phyloP scores from a whole-genome alignment of 1,284 basidiomycete species.

The Ustilago bromivora region DNA sequence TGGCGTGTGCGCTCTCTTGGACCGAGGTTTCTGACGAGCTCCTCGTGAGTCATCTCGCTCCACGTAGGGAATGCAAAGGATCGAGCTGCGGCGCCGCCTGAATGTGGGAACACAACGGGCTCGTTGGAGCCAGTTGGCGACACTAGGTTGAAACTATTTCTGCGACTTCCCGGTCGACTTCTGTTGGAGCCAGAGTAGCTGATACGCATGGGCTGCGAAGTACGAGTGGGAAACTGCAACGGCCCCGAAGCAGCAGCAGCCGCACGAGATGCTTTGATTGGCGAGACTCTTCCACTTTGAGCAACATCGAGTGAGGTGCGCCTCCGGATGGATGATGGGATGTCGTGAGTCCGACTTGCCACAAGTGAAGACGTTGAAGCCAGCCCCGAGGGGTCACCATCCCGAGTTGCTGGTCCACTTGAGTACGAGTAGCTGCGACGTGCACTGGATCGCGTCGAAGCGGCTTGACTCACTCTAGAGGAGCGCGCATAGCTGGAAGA shows the following conservation, averaged over 20 bases:
- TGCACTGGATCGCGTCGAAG: conserved; percentile 20
- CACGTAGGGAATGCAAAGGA: conserved; percentile 75
- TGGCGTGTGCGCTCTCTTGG: conserved; percentile 93
- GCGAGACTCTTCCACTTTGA: conserved; percentile 19
- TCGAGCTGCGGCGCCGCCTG: conserved; percentile 16
- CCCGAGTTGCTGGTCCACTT: conserved; percentile 14
- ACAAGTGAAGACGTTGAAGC: conserved; percentile 1
- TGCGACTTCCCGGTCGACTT: conserved; percentile 31
- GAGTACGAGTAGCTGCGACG: conserved; percentile 45
- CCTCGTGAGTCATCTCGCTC: conserved; percentile 94
- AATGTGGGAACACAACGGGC: conserved; percentile 26
- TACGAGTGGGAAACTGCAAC: conserved; percentile 37
- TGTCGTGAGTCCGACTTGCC: conserved; percentile 8
- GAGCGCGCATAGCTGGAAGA: conserved; percentile 4
- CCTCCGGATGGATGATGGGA: conserved; percentile 8
- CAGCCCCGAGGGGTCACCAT: conserved; percentile 4
- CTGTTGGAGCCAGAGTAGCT: conserved; percentile 36
- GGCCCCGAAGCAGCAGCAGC: conserved; percentile 13
- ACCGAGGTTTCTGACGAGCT: conserved; percentile 91
- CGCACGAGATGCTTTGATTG: conserved; percentile 1
- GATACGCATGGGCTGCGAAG: conserved; percentile 40
- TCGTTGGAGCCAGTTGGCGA: conserved; percentile 22
- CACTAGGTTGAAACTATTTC: conserved; percentile 31
- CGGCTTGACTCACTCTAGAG: conserved; percentile 14
- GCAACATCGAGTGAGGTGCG: conserved; percentile 21